A percentile compares a stretch with the other conserved stretches of the same genome.
phyloP scores from a whole-genome alignment of 805 yeast genomes.

The Hanseniaspora nectarophila region DNA sequence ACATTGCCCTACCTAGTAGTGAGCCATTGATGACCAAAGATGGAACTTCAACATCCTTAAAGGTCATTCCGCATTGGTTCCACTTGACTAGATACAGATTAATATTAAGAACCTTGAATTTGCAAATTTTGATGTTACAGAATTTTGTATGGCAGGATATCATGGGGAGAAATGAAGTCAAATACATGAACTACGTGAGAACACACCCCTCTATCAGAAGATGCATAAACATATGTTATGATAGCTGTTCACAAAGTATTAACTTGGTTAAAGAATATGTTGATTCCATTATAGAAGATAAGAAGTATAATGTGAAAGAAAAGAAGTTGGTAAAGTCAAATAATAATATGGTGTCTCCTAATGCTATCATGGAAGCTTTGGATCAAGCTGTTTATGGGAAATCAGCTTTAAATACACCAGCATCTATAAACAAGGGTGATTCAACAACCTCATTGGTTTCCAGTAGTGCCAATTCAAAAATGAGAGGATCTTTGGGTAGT shows the following conservation, averaged over 20 bases:
- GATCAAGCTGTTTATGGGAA: not conserved
- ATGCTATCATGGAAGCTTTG: not conserved
- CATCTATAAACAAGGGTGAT: conserved; percentile 17
- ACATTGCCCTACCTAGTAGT: not conserved
- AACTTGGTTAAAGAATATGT: conserved; percentile 35
- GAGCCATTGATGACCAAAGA: not conserved
- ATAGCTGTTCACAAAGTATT: conserved; percentile 43
- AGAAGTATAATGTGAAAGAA: conserved; percentile 1
- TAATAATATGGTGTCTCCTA: conserved; percentile 1
- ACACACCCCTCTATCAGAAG: conserved; percentile 35
- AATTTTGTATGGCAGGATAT: conserved; percentile 47
- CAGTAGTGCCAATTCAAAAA: not conserved
- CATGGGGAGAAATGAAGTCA: conserved; percentile 30
- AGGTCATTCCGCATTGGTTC: conserved; percentile 39
- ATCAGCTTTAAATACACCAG: not conserved
- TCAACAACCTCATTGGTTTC: conserved; percentile 16
- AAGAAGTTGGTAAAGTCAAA: not conserved
- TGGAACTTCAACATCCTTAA: conserved; percentile 10
- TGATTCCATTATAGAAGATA: conserved; percentile 2
- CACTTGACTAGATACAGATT: conserved; percentile 41
- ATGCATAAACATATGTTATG: conserved; percentile 41
- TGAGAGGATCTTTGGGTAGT: not conserved
- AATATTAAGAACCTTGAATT: conserved; percentile 47
- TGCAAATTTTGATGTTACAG: conserved; percentile 44
- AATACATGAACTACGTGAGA: conserved; percentile 26